Conservation (phyloP, 2,329 filamentous ascomycete genomes). For the Claviceps lovelessii region DNA sequence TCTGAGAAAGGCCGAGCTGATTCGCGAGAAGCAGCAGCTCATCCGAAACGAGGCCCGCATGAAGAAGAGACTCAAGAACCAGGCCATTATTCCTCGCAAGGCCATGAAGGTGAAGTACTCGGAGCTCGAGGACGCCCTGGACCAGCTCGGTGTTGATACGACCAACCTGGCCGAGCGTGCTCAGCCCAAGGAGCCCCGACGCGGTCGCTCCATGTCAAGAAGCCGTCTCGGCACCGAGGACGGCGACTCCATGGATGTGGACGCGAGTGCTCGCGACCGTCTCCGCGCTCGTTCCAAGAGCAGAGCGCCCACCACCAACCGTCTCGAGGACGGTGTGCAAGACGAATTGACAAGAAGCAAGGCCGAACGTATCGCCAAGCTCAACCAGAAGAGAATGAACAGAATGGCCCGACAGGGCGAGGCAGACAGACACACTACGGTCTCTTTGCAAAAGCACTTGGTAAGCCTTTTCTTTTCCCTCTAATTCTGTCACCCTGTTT, state of each 20-base stretch:
- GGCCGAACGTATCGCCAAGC: conserved; percentile 74
- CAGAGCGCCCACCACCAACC: conserved; percentile 46
- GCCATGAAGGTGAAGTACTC: conserved; percentile 68
- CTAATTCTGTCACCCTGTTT: no score
- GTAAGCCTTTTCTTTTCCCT: conserved; percentile 36
- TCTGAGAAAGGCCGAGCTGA: conserved; percentile 81
- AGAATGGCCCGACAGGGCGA: conserved; percentile 94
- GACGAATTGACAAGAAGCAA: conserved; percentile 54
- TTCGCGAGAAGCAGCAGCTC: conserved; percentile 83
- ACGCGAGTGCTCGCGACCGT: conserved; percentile 41
- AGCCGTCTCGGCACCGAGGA: conserved; percentile 49
- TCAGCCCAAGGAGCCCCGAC: conserved; percentile 45
- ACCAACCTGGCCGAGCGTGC: conserved; percentile 59
- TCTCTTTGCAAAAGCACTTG: conserved; percentile 78
- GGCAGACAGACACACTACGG: conserved; percentile 77
- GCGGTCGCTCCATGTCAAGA: conserved; percentile 57
- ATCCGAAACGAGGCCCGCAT: conserved; percentile 91
- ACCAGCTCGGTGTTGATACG: conserved; percentile 74
- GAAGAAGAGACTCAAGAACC: conserved; percentile 95
- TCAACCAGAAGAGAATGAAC: conserved; percentile 97
- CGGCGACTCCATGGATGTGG: conserved; percentile 63
- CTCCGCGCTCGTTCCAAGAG: conserved; percentile 63
- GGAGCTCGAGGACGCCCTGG: conserved; percentile 74
- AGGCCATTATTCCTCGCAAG: conserved; percentile 78
- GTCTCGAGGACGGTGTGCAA: conserved; percentile 63